These are phyloP conservation scores for Flaveria trinervia DNA, from an alignment of 129 eudicot genomes.

Conservation along the genomic window DNA sequence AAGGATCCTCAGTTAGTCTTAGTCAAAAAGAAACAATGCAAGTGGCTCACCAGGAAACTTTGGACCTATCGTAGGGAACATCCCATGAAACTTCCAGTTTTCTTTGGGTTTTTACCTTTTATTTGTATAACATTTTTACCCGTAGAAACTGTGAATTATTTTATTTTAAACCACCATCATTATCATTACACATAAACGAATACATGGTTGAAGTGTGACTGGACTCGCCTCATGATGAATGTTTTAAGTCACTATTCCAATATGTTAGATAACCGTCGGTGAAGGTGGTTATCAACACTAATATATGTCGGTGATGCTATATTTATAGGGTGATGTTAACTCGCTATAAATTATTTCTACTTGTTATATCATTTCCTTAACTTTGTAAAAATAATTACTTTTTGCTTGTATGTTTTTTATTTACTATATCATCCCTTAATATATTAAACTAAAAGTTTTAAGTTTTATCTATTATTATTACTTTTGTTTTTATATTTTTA, in stretches of 20 bases:
- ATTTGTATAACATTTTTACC: background rate
- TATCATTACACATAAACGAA: background rate
- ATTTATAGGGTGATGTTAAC: too few species aligned
- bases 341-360: too few species aligned
- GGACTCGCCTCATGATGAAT: background rate
- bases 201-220: background rate
- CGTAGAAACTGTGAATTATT: background rate
- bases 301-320: too few species aligned
- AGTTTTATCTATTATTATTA: too few species aligned
- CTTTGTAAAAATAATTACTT: too few species aligned
- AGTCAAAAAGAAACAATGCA: background rate
- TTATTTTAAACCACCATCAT: background rate
- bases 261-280: too few species aligned
- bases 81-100: constrained; percentile 4
- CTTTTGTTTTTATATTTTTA: too few species aligned
- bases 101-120: background rate
- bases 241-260: background rate
- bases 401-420: too few species aligned
- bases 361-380: too few species aligned
- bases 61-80: background rate
- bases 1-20: background rate
- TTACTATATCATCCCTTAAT: too few species aligned
- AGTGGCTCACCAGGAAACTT: background rate
- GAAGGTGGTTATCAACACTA: too few species aligned
- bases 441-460: too few species aligned